Conservation (phyloP, 2,329 filamentous ascomycete genomes). For the Monosporascus sp. region DNA sequence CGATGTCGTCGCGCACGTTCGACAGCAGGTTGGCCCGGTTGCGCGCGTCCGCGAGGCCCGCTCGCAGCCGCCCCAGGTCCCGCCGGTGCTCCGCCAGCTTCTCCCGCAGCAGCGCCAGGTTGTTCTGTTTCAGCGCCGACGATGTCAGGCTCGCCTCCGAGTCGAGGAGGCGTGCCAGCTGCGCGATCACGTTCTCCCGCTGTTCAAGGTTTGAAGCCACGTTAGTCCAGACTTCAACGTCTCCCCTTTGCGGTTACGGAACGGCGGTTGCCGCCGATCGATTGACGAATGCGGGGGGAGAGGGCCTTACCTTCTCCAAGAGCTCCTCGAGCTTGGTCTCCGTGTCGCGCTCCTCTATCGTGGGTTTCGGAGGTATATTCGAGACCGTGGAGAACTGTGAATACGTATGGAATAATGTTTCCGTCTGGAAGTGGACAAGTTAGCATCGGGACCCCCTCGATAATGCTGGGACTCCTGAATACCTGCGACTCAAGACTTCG, state of each 20-base stretch:
- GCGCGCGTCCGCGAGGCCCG: conserved; percentile 70
- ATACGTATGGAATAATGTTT: conserved; percentile 77
- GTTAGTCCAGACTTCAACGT: conserved; percentile 1
- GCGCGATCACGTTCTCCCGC: conserved; percentile 76
- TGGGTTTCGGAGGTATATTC: conserved; percentile 76
- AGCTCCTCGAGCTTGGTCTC: conserved; percentile 81
- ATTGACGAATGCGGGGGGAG: conserved; percentile 1
- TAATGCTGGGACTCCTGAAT: conserved; percentile 13
- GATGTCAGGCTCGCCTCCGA: conserved; percentile 82
- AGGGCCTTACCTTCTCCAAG: conserved; percentile 63
- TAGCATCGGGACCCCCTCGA: neutral
- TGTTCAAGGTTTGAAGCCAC: conserved; percentile 32
- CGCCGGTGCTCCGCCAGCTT: conserved; percentile 82
- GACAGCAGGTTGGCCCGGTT: conserved; percentile 85
- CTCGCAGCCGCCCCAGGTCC: conserved; percentile 72
- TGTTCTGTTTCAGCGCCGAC: conserved; percentile 95
- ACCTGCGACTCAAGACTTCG: conserved; percentile 88
- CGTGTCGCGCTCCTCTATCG: conserved; percentile 75
- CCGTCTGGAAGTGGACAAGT: conserved; percentile 55
- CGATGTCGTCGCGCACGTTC: conserved; percentile 87
- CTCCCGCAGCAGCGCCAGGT: conserved; percentile 85
- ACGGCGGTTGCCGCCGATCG: too few relatives aligned
- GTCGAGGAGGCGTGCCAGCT: conserved; percentile 85
- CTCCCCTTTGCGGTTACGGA: too few relatives aligned
- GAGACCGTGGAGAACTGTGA: conserved; percentile 82